Percentiles rank a stretch among this genome's conserved stretches.
Evolutionary conservation across 2,329 filamentous ascomycete species (phyloP).

Genomic region (Fusarium marasasianum): DNA sequence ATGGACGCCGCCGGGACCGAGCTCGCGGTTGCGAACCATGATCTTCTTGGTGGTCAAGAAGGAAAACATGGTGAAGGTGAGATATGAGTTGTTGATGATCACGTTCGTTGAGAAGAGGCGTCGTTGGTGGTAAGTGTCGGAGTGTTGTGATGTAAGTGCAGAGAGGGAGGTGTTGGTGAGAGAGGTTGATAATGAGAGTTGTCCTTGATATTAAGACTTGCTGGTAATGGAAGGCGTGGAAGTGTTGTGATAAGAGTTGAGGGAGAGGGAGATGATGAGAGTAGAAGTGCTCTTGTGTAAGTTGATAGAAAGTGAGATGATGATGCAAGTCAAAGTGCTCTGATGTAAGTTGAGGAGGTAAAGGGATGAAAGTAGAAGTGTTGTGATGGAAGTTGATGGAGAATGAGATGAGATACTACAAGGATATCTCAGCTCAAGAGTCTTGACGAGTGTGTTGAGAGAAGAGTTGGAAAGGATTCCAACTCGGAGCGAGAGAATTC

Average conservation of each 20-base stretch:
- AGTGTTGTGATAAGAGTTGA: not conserved
- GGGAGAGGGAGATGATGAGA: too few relatives aligned
- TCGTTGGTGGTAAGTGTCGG: too few relatives aligned
- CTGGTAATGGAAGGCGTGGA: too few relatives aligned
- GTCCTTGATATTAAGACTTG: too few relatives aligned
- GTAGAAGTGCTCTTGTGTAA: not conserved
- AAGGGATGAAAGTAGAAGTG: not conserved
- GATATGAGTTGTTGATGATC: not conserved
- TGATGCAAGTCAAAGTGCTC: not conserved
- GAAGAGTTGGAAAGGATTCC: rapidly evolving
- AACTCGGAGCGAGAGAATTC: too few relatives aligned
- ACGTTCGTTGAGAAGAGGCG: not conserved
- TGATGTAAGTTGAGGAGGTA: not conserved
- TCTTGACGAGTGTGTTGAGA: not conserved
- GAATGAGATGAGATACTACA: not conserved
- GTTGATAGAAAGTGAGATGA: not conserved
- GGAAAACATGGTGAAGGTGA: rapidly evolving
- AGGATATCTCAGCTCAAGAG: not conserved
- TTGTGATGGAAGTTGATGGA: not conserved
- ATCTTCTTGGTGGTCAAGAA: not conserved
- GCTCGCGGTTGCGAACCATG: not conserved
- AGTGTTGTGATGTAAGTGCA: not conserved
- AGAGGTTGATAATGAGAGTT: not conserved
- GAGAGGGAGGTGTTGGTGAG: not conserved
- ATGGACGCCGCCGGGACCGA: not conserved